These are phyloP conservation scores for Penicillium mononematosum DNA, from an alignment of 495 filamentous ascomycete genomes.

Conservation along the genomic window DNA sequence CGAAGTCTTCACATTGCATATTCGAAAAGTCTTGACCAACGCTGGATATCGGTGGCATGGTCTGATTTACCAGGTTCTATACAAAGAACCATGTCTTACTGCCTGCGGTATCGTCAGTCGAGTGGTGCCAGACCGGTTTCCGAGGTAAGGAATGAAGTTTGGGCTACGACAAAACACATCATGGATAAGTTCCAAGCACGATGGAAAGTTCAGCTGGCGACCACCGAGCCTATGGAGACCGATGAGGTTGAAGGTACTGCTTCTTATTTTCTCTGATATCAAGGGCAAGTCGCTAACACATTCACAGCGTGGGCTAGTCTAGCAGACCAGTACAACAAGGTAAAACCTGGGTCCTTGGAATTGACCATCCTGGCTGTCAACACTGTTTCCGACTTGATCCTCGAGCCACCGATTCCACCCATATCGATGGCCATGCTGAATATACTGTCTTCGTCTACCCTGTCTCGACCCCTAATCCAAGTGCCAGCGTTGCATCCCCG, in stretches of 20 bases:
- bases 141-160: slow-evolving; percentile 76
- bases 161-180: slow-evolving; percentile 77
- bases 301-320: slow-evolving; percentile 47
- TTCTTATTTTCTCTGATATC: neutral
- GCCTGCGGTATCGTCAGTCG: slow-evolving; percentile 64
- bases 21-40: slow-evolving; percentile 72
- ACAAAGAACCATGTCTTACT: slow-evolving; percentile 77
- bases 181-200: slow-evolving; percentile 66
- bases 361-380: slow-evolving; percentile 66
- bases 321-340: slow-evolving; percentile 45
- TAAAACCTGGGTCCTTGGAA: slow-evolving; percentile 45
- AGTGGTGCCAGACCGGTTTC: slow-evolving; percentile 52
- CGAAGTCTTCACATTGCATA: slow-evolving; percentile 85
- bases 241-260: slow-evolving; percentile 66
- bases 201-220: slow-evolving; percentile 79
- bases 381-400: slow-evolving; percentile 60
- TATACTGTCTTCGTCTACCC: slow-evolving; percentile 36
- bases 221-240: slow-evolving; percentile 66
- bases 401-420: slow-evolving; percentile 41
- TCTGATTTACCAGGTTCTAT: slow-evolving; percentile 76
- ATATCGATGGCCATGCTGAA: slow-evolving; percentile 37
- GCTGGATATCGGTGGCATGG: slow-evolving; percentile 93
- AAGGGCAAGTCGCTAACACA: slow-evolving; percentile 8
- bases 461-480: slow-evolving; percentile 49
- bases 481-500: slow-evolving; percentile 42